Conservation (phyloP, 1,139 yeast genomes). For the Sugiyamaella grinbergsii region DNA sequence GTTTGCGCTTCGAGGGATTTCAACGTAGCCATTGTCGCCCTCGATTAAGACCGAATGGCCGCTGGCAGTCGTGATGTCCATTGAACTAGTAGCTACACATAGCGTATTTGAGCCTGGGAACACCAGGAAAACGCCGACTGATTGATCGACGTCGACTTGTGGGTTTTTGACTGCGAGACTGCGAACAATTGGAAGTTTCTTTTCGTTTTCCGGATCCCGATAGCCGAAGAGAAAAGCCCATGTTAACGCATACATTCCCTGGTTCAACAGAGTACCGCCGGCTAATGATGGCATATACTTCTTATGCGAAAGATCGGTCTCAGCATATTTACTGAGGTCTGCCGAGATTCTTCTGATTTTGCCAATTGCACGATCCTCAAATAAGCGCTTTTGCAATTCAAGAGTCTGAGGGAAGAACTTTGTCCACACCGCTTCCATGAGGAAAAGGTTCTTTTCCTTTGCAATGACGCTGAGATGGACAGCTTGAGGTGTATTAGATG, state of each 20-base stretch:
- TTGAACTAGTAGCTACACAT: constrained; percentile 37
- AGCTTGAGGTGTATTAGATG: constrained; percentile 54
- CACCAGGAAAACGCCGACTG: constrained; percentile 33
- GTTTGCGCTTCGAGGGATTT: constrained; percentile 35
- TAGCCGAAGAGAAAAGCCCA: constrained; percentile 41
- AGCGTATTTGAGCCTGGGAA: constrained; percentile 35
- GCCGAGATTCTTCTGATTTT: constrained; percentile 48
- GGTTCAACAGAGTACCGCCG: constrained; percentile 61
- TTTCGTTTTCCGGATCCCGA: constrained; percentile 34
- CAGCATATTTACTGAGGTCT: constrained; percentile 45
- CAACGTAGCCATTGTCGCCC: constrained; percentile 39
- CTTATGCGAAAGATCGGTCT: constrained; percentile 31
- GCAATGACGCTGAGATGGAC: constrained; percentile 52
- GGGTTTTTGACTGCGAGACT: constrained; percentile 29
- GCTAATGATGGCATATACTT: constrained; percentile 49
- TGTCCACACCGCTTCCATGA: constrained; percentile 68
- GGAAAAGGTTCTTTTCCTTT: constrained; percentile 47
- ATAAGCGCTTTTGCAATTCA: constrained; percentile 45
- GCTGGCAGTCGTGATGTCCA: constrained; percentile 27
- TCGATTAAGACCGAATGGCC: constrained; percentile 34
- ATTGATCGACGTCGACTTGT: constrained; percentile 36
- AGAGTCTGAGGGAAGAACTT: constrained; percentile 56
- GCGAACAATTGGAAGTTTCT: constrained; percentile 23
- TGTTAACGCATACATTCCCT: constrained; percentile 59
- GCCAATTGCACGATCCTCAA: constrained; percentile 51